Evolutionary conservation across 352 stramenopile species (phyloP).

Genomic region (Pythium chondricola): DNA sequence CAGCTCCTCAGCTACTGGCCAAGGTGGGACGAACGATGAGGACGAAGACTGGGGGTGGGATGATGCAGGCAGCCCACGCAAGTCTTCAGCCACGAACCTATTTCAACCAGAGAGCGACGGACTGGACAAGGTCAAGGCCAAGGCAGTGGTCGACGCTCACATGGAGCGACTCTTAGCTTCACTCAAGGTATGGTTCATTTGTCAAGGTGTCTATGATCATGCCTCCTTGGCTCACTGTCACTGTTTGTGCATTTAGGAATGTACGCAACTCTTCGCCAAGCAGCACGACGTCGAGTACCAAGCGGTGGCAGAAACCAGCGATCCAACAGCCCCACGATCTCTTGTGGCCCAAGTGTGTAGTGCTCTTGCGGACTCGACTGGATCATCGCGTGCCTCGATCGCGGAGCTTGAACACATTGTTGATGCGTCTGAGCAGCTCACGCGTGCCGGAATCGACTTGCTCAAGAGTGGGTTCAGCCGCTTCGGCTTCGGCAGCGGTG

Average conservation of each 20-base stretch:
- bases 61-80: conserved; percentile 18
- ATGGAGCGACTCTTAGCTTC: conserved; percentile 32
- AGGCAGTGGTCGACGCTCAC: conserved; percentile 33
- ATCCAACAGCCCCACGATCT: conserved; percentile 17
- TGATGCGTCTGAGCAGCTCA: conserved; percentile 73
- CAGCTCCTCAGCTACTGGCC: neutral
- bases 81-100: neutral
- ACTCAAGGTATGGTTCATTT: conserved; percentile 35
- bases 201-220: neutral
- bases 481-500: conserved; percentile 53
- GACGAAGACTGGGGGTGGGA: conserved; percentile 73
- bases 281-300: conserved; percentile 21
- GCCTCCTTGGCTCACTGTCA: neutral
- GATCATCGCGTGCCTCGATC: conserved; percentile 11
- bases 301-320: neutral
- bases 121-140: conserved; percentile 23
- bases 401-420: conserved; percentile 56
- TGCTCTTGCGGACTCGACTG: conserved; percentile 28
- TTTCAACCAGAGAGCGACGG: conserved; percentile 12
- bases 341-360: conserved; percentile 45
- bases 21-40: conserved; percentile 15
- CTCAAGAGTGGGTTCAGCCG: conserved; percentile 80
- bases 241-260: conserved; percentile 39
- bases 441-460: conserved; percentile 66
- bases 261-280: conserved; percentile 45